A percentile compares a stretch with the other conserved stretches of the same genome.
phyloP scores from a whole-genome alignment of 2,329 filamentous ascomycete genomes.

The Fusarium equiseti region DNA sequence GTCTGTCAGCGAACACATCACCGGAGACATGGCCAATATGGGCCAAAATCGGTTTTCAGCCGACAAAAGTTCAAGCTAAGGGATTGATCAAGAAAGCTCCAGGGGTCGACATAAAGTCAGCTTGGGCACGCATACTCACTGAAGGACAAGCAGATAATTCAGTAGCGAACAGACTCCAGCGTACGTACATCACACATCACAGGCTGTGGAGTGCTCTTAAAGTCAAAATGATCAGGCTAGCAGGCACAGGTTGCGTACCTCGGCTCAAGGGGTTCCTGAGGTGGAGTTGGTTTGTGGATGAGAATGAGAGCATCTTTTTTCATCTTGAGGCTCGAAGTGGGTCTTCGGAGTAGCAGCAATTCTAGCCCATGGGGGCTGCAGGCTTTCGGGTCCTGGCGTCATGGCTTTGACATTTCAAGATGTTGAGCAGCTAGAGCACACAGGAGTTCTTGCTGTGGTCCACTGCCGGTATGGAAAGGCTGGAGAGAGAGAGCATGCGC shows the following conservation, averaged over 20 bases:
- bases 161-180: not conserved
- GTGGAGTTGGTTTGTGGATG: constrained; percentile 20
- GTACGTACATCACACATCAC: not conserved
- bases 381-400: constrained; percentile 13
- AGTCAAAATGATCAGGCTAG: constrained; percentile 18
- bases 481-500: constrained; percentile 15
- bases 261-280: constrained; percentile 21
- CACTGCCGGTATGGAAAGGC: constrained; percentile 11
- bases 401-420: constrained; percentile 20
- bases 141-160: not conserved
- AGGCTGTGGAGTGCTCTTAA: constrained; percentile 25
- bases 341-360: not conserved
- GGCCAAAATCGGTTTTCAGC: constrained; percentile 1
- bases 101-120: not conserved
- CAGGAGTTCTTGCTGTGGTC: not conserved
- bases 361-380: constrained; percentile 9
- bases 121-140: not conserved
- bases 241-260: constrained; percentile 24
- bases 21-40: not conserved
- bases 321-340: constrained; percentile 27
- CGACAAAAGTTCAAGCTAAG: not conserved
- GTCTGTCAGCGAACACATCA: constrained; percentile 7
- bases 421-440: constrained; percentile 1
- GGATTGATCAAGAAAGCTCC: not conserved
- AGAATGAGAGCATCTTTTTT: constrained; percentile 10